Conservation (phyloP, 768 basidiomycete genomes). For the Rhizopogon roseolus region DNA sequence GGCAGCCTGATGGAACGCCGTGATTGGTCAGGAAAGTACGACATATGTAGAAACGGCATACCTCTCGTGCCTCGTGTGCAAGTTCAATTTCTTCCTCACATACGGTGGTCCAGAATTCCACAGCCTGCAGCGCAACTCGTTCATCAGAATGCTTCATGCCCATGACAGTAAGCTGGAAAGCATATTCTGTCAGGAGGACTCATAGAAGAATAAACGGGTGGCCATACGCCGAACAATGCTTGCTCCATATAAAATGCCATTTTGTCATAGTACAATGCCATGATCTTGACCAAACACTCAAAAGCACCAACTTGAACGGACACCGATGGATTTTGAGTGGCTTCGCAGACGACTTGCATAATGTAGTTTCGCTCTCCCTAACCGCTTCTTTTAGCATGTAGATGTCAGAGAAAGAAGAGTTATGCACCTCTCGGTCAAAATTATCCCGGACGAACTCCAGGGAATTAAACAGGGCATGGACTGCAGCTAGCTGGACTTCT, state of each 20-base stretch:
- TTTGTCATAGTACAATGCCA: slow-evolving; percentile 98
- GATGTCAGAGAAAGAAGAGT: background rate
- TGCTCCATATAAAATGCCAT: slow-evolving; percentile 99
- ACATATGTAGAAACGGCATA: slow-evolving; percentile 25
- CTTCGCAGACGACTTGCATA: slow-evolving; percentile 99
- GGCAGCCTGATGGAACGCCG: slow-evolving; percentile 51
- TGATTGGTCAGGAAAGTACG: slow-evolving; percentile 4
- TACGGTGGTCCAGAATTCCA: slow-evolving; percentile 99
- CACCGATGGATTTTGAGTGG: slow-evolving; percentile 79
- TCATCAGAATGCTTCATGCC: slow-evolving; percentile 96
- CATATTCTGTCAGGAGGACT: slow-evolving; percentile 10
- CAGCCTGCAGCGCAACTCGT: slow-evolving; percentile 88
- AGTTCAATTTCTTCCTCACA: slow-evolving; percentile 97
- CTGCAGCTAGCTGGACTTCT: slow-evolving; percentile 91
- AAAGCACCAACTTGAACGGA: slow-evolving; percentile 94
- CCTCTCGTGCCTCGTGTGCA: slow-evolving; percentile 88
- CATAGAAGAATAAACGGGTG: slow-evolving; percentile 3
- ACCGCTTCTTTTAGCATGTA: background rate
- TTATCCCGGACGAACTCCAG: slow-evolving; percentile 97
- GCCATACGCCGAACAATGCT: slow-evolving; percentile 87
- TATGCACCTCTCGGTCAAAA: slow-evolving; percentile 86
- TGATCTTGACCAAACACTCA: slow-evolving; percentile 92
- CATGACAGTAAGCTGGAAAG: slow-evolving; percentile 80
- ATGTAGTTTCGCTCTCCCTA: slow-evolving; percentile 99
- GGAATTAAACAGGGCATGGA: slow-evolving; percentile 90